Conservation (phyloP, 306 rosid genomes). For the Dryas alaskensis region DNA sequence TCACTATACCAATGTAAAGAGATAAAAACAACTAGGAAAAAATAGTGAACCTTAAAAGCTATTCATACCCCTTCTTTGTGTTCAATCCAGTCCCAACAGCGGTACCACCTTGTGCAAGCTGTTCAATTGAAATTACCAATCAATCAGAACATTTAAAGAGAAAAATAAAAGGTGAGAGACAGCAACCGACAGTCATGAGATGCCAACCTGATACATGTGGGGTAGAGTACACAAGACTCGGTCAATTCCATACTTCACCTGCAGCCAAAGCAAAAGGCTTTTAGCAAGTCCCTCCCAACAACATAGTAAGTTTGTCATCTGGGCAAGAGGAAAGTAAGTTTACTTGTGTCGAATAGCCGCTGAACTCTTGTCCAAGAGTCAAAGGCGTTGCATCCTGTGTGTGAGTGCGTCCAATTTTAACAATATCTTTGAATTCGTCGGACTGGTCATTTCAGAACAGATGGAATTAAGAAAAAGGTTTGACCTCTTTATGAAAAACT, state of each 20-base stretch:
- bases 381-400: conserved; percentile 98
- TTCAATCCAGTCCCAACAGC: conserved; percentile 99
- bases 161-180: conserved; percentile 10
- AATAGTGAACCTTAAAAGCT: conserved; percentile 21
- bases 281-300: conserved; percentile 21
- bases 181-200: conserved; percentile 4
- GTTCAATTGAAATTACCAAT: conserved; percentile 40
- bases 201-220: conserved; percentile 79
- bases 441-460: conserved; percentile 50
- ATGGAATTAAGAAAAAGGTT: neutral
- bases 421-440: conserved; percentile 85
- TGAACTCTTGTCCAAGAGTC: conserved; percentile 98
- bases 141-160: conserved; percentile 28
- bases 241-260: conserved; percentile 93
- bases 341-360: conserved; percentile 97
- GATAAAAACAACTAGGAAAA: neutral
- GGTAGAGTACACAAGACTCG: conserved; percentile 76
- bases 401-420: conserved; percentile 97
- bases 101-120: conserved; percentile 99
- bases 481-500: neutral
- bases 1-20: neutral
- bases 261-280: conserved; percentile 35
- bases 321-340: conserved; percentile 27
- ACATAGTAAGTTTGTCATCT: conserved; percentile 13
- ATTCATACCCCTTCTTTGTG: conserved; percentile 90